Evolutionary conservation across 768 basidiomycete genomes (phyloP), one percentile per base, ranked within the genome.

Genomic region (Scleroderma citrinum): DNA sequence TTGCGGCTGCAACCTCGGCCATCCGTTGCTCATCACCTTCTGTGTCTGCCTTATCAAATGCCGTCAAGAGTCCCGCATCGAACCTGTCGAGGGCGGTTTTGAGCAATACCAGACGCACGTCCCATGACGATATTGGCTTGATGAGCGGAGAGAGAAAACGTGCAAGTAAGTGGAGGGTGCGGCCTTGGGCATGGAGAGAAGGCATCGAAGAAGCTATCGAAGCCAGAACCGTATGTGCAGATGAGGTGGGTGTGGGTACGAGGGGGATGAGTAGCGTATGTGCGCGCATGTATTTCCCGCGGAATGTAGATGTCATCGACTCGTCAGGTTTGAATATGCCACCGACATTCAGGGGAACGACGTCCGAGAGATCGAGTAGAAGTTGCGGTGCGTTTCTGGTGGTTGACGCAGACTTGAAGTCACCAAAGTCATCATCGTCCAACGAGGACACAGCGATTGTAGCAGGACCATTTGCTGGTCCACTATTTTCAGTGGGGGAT

Each of bases 31-130:
- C 91, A 54, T 95, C 81, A 5, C 71, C 74, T 24, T 75, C 75
- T 7, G 79, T 76, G 64, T 96, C 94, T 0, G 89, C 87, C n/a
- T 71, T 68, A 60, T 97, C 95, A 59, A 99, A 99, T 0, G 85
- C 86, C 1, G 85, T 78, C n/a, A 99, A 74, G 12, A 95, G 74
- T 23, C 73, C 78, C 12, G 87, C 87, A 56, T 97, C 92, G 67
- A 95, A 98, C 5, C 90, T 76, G 58, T 97, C 94, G 63, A 85
- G 81, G 0, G 90, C 84, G 0, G 85, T 76, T 12, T 87, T 78
- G 17, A 97, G 73, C 13, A 86, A 78, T 3, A 80, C 64, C 24
- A 76, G 71, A 31, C 89, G 72, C 19, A 77, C 67, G 7, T 76
- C 72, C 81, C 87, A 90, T 55, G 75, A 70, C 3, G 78, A 74